phyloP scores from a whole-genome alignment of 2,329 filamentous ascomycete species.

The Calonectria pauciramosa region DNA sequence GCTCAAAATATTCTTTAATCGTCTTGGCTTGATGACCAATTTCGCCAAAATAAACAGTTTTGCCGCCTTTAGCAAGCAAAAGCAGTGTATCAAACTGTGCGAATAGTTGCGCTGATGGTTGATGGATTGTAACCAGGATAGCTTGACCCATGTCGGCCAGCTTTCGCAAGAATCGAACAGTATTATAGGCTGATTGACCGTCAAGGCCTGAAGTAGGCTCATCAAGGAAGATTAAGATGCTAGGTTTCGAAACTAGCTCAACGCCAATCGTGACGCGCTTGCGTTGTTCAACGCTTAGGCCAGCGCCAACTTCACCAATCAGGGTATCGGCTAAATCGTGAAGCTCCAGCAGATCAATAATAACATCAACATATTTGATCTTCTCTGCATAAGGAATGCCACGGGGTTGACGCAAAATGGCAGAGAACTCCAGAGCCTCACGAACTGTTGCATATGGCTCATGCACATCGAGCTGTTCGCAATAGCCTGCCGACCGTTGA shows the following conservation, averaged over 20 bases:
- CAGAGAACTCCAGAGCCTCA: conserved; percentile 82
- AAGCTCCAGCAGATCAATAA: conserved; percentile 75
- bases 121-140: conserved; percentile 78
- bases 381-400: conserved; percentile 76
- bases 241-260: conserved; percentile 72
- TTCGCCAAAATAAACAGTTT: conserved; percentile 77
- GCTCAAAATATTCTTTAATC: conserved; percentile 74
- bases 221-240: conserved; percentile 71
- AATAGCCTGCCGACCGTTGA: conserved; percentile 84
- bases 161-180: conserved; percentile 76
- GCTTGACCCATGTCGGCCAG: conserved; percentile 76
- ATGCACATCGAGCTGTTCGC: conserved; percentile 86
- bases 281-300: conserved; percentile 66
- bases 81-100: conserved; percentile 76
- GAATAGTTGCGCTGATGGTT: conserved; percentile 77
- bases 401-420: conserved; percentile 78
- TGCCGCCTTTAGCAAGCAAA: conserved; percentile 73
- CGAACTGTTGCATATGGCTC: conserved; percentile 80
- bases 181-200: conserved; percentile 76
- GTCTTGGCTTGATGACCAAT: conserved; percentile 69
- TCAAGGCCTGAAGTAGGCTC: conserved; percentile 78
- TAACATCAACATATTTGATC: conserved; percentile 81
- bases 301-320: conserved; percentile 64
- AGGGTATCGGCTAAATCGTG: conserved; percentile 63
- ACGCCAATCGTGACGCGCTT: conserved; percentile 72